A percentile compares a stretch with the other conserved stretches of the same genome.
These are phyloP conservation scores for Paramarasmius palmivorus DNA, from an alignment of 1,284 basidiomycete species.

Conservation along the genomic window DNA sequence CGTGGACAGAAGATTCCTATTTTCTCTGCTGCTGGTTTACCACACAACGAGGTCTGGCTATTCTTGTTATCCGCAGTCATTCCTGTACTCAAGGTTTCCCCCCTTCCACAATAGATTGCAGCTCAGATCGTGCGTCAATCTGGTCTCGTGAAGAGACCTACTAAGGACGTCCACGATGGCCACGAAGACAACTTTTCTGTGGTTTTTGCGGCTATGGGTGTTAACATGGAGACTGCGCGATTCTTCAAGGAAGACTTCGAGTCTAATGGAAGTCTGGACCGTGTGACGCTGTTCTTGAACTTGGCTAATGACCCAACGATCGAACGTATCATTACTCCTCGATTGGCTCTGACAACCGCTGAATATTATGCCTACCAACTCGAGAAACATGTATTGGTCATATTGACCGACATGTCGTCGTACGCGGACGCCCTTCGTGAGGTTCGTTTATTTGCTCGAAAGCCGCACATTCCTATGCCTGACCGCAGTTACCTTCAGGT, in stretches of 20 bases:
- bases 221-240: conserved; percentile 99
- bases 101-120: conserved; percentile 74
- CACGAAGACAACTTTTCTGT: conserved; percentile 99
- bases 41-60: conserved; percentile 89
- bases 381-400: conserved; percentile 99
- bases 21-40: conserved; percentile 98
- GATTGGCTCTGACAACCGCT: conserved; percentile 96
- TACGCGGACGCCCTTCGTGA: conserved; percentile 98
- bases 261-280: conserved; percentile 97
- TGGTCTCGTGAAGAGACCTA: conserved; percentile 92
- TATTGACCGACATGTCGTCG: conserved; percentile 98
- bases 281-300: conserved; percentile 98
- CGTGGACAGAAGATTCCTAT: conserved; percentile 99
- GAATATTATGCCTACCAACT: conserved; percentile 99
- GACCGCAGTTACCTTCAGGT: conserved; percentile 50
- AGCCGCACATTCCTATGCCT: conserved; percentile 7
- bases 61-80: conserved; percentile 17
- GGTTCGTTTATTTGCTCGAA: conserved; percentile 40
- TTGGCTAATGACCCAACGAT: conserved; percentile 99
- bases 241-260: conserved; percentile 99
- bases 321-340: conserved; percentile 99
- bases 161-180: conserved; percentile 97
- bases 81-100: not conserved
- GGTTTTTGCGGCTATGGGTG: conserved; percentile 99
- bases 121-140: conserved; percentile 99